A percentile compares a stretch with the other conserved stretches of the same genome.
Evolutionary conservation across 2,329 filamentous ascomycete genomes (phyloP).

Genomic region (Talaromyces atroroseus): DNA sequence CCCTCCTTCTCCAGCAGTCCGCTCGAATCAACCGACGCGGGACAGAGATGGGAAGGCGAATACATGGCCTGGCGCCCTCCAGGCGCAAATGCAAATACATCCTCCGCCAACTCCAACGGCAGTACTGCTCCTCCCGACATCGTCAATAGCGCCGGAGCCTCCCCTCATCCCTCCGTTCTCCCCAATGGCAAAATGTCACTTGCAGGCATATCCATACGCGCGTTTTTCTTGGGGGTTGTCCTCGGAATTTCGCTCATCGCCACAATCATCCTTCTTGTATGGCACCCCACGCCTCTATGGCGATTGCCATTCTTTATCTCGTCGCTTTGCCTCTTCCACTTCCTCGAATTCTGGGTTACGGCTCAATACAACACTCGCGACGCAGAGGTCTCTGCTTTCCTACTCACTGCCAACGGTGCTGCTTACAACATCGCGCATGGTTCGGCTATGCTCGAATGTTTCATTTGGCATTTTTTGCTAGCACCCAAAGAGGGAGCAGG

Average conservation of each 20-base stretch:
- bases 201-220: slow-evolving; percentile 40
- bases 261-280: slow-evolving; percentile 23
- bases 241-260: slow-evolving; percentile 31
- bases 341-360: slow-evolving; percentile 91
- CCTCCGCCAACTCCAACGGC: not conserved
- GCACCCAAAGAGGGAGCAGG: not conserved
- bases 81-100: not conserved
- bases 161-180: slow-evolving; percentile 27
- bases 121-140: not conserved
- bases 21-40: not conserved
- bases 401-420: slow-evolving; percentile 77
- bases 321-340: slow-evolving; percentile 77
- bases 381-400: slow-evolving; percentile 69
- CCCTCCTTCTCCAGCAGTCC: not conserved
- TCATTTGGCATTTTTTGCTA: slow-evolving; percentile 44
- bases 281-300: slow-evolving; percentile 46
- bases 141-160: not conserved
- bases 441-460: slow-evolving; percentile 66
- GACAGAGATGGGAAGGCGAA: slow-evolving; percentile 2
- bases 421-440: slow-evolving; percentile 79
- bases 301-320: slow-evolving; percentile 49
- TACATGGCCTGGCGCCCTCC: slow-evolving; percentile 9
- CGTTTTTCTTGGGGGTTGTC: slow-evolving; percentile 40
- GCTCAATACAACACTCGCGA: slow-evolving; percentile 73
- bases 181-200: slow-evolving; percentile 39